Base-by-base conservation (phyloP, 1,284 basidiomycete genomes). In the Fistulinella staudtii region DNA sequence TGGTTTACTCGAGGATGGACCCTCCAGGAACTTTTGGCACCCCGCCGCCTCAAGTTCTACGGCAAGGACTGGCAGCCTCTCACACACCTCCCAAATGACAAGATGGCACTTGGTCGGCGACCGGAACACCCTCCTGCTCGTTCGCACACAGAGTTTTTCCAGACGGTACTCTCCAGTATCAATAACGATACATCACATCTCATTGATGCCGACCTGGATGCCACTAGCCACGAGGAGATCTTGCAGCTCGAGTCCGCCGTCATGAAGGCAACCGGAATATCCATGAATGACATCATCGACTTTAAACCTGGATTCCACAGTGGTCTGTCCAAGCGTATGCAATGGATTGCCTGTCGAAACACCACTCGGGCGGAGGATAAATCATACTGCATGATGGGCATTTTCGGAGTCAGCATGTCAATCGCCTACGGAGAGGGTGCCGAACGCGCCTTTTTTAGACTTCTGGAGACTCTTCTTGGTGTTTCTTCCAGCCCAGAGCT, bases 331-430 rank as follows among this genome's bases (percentile, higher is more conserved):
- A 22, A 37, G 15, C 25, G 35, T 6, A 44, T 39, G 30, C 17
- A 21, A 11, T 49, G 47, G 47, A 20, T 40, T 7, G 27, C 42
- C 5, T n/a, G 35, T 13, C 25, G 47, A 21, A 14, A 14, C 5
- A 49, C 47, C 17, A 45, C 43, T 3, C 29, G 38, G 21, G 34
- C 24, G 7, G 43, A 48, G 25, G 46, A 48, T 34, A 44, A 18
- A 15, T 22, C 43, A 11, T 48, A 48, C 15, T 47, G 36, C 14
- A 23, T 48, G 20, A 48, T 48, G 36, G 46, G 38, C 11, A 22
- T 49, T 9, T 45, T 49, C 5, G 44, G 31, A 2, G 33, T 46
- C 3, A 39, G 25, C 23, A 34, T 40, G 3, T 23, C 38, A 4
- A n/a, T 45, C 10, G 43, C 43, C 1, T 45, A 44, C 21, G 43